phyloP scores from a whole-genome alignment of 2,329 filamentous ascomycete species.

The Clarireedia sp. region DNA sequence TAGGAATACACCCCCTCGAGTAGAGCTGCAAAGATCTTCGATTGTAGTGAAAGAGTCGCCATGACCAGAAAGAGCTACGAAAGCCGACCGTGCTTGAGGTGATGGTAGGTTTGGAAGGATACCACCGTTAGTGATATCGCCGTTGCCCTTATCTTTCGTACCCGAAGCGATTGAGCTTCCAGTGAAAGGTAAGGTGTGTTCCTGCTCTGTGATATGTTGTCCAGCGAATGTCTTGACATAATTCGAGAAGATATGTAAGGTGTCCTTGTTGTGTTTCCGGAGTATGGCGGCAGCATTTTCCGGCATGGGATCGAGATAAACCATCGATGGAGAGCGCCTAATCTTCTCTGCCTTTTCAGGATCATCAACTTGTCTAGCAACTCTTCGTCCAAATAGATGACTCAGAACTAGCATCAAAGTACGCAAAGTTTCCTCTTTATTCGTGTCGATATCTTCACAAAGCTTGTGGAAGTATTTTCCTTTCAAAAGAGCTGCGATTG shows the following conservation, averaged over 20 bases:
- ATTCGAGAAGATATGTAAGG: slow-evolving; percentile 50
- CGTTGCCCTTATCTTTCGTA: background rate
- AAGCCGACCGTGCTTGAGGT: slow-evolving; percentile 53
- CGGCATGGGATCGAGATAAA: slow-evolving; percentile 59
- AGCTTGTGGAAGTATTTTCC: slow-evolving; percentile 62
- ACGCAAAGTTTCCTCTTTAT: slow-evolving; percentile 42
- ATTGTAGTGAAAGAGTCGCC: slow-evolving; percentile 57
- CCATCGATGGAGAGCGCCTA: slow-evolving; percentile 52
- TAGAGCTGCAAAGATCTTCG: slow-evolving; percentile 57
- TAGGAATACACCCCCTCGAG: slow-evolving; percentile 62
- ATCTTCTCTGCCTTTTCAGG: slow-evolving; percentile 41
- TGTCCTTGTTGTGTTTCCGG: slow-evolving; percentile 54
- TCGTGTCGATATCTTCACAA: slow-evolving; percentile 47
- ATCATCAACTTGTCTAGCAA: slow-evolving; percentile 41
- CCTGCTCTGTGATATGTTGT: slow-evolving; percentile 41
- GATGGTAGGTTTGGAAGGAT: slow-evolving; percentile 30
- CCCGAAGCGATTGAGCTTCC: slow-evolving; percentile 19
- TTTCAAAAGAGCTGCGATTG: slow-evolving; percentile 48
- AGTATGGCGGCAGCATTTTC: slow-evolving; percentile 47
- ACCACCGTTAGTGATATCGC: slow-evolving; percentile 9
- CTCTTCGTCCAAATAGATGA: slow-evolving; percentile 60
- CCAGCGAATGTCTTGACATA: slow-evolving; percentile 64
- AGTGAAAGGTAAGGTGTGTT: slow-evolving; percentile 27
- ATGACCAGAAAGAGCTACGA: slow-evolving; percentile 63
- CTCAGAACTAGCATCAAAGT: slow-evolving; percentile 60